Evolutionary conservation across 2,329 filamentous ascomycete genomes (phyloP), one percentile per base, ranked within the genome.

Genomic region (Hypoxylon sp.): DNA sequence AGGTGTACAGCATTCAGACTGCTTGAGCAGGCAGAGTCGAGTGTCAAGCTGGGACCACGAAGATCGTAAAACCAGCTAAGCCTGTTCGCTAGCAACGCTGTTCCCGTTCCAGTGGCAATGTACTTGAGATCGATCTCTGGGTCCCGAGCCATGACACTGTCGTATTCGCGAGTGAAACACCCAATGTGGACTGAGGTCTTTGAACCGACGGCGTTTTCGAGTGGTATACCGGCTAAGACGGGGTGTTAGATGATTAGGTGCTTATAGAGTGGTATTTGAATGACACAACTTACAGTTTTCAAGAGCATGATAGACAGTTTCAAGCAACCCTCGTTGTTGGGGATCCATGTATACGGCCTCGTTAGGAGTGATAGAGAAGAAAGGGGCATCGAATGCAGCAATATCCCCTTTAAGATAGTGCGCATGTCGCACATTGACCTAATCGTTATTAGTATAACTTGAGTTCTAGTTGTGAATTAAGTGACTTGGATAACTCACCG

Each of bases 31-130:
- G 50, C 59, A 7, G 54, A 29, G n/a, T 57, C 49, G 1, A 53
- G 6, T 8, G 12, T 9, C 7, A 53, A 23, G 9, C 43, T 48
- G 1, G 59, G 53, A 3, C 69, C 69, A 5, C 56, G 55, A 19
- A 70, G 59, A 47, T 71, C 66, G 46, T 67, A 72, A 42, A 66
- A 66, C 51, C 68, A 69, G 2, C 65, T 69, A 15, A 73, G 46
- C 3, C 70, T 55, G 46, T 73, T 72, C 1, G 68, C 56, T 4
- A 69, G 35, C 17, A 70, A 66, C 9, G 55, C 53, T 4, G 48
- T 32, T 6, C 55, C 63, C n/a, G 42, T 42, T 8, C 68, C 68
- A 8, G 63, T 57, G 1, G 46, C 58, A 2, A 42, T 49, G 36
- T 69, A 66, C 32, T 48, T 4, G 25, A 55, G 51, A 4, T 17